Base-by-base conservation (phyloP, 768 basidiomycete species). In the Cyathus striatus region DNA sequence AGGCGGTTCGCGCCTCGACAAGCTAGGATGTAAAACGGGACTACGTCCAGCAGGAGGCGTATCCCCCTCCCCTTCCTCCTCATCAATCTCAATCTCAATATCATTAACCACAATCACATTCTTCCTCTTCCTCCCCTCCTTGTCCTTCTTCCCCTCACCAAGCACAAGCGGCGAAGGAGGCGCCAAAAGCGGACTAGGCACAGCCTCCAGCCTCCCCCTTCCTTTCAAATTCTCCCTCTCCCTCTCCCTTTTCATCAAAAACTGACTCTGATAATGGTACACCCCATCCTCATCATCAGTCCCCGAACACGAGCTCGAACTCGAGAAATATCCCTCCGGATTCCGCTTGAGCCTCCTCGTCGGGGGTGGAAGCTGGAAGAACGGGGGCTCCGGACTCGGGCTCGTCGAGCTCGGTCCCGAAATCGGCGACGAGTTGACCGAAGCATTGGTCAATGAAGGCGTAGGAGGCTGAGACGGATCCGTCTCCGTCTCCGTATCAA, bases 71-170 rank as follows among this genome's bases (percentile, higher is more conserved):
- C 48, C 49, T 13, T 46, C 42, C 23, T 49, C 49, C 26, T 14
- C 38, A 23, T 40, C 22, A 37, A 70, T 39, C 16, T 67, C 64
- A 23, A 70, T 65, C 50, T 67, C 64, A 26, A 68, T 61, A 45
- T 59, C 66, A 51, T 70, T 70, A 7, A 70, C 59, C 23, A 64
- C 50, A 20, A 70, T 70, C 25, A 67, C 59, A 40, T 62, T 64
- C 48, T 56, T 45, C 50, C 60, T 60, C 48, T 50, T 49, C 42
- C 40, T 38, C 46, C 40, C 35, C 40, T 26, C 13, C 43, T 21
- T 12, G 18, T 24, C 23, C 42, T 38, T n/a, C 50, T 37, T 21
- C 34, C 37, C 30, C 17, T 10, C 18, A 37, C 20, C 41, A 20
- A 20, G 35, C 3, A 9, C 35, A 4, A 20, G 35, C 14, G 35